phyloP scores from a whole-genome alignment of 768 basidiomycete genomes.

The Coprinopsis sp. region DNA sequence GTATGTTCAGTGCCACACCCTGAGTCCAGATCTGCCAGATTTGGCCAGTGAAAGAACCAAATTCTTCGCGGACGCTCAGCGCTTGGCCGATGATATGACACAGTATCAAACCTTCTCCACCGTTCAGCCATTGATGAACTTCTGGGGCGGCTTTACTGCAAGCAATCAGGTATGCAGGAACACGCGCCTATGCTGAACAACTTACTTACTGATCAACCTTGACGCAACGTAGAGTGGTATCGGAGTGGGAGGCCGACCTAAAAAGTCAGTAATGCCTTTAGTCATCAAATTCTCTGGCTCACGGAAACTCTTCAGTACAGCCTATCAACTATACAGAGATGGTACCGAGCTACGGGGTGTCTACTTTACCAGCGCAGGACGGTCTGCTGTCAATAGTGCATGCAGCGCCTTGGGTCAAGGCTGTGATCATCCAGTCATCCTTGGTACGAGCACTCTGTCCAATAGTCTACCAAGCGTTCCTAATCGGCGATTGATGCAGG shows the following conservation, averaged over 20 bases:
- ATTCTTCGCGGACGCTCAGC: conserved; percentile 60
- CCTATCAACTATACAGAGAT: conserved; percentile 71
- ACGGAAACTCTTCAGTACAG: conserved; percentile 47
- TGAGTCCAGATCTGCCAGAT: conserved; percentile 39
- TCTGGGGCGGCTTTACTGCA: conserved; percentile 76
- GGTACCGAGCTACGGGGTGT: conserved; percentile 75
- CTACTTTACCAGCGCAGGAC: conserved; percentile 64
- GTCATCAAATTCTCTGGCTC: not conserved
- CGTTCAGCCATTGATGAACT: conserved; percentile 71
- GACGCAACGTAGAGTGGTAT: conserved; percentile 75
- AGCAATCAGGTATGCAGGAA: conserved; percentile 66
- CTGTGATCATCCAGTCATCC: conserved; percentile 72
- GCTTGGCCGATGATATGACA: conserved; percentile 66
- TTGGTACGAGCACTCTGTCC: conserved; percentile 42
- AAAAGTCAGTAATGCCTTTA: conserved; percentile 46
- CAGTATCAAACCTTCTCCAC: conserved; percentile 73
- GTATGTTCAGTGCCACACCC: not conserved
- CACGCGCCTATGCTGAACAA: not conserved
- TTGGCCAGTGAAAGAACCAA: conserved; percentile 49
- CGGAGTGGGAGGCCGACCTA: conserved; percentile 61
- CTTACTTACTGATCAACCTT: not conserved
- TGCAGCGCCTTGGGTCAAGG: conserved; percentile 59
- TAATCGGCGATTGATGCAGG: conserved; percentile 39
- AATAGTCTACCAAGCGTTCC: not conserved
- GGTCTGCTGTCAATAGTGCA: conserved; percentile 59